Evolutionary conservation across 768 basidiomycete genomes (phyloP).

Genomic region (Leccinum pellstonianum): DNA sequence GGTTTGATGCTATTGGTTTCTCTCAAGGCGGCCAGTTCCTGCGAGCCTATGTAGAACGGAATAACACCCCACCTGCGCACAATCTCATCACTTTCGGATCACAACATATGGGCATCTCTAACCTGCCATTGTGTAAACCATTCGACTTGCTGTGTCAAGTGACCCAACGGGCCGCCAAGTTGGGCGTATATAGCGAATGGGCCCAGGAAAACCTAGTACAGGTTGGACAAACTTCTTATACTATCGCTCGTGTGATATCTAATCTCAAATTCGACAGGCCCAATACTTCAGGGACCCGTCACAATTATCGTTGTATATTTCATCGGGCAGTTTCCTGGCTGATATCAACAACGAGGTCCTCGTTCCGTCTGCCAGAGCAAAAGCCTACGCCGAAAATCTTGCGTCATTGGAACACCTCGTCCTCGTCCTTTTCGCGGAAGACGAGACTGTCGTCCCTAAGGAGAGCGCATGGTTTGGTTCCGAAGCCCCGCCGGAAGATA

Average conservation of each 20-base stretch:
- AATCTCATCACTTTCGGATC: constrained; percentile 88
- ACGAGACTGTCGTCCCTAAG: constrained; percentile 79
- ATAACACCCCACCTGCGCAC: constrained; percentile 69
- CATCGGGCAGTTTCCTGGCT: constrained; percentile 63
- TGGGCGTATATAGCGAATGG: constrained; percentile 72
- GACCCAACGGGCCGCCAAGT: constrained; percentile 57
- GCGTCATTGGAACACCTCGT: constrained; percentile 63
- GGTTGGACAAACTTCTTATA: constrained; percentile 36
- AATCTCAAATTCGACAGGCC: constrained; percentile 45
- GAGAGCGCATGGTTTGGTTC: constrained; percentile 88
- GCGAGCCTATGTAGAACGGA: constrained; percentile 77
- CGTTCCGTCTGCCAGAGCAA: constrained; percentile 49
- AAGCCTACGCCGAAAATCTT: constrained; percentile 59
- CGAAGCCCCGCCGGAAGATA: constrained; percentile 43
- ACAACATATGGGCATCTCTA: constrained; percentile 84
- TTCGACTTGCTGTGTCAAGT: constrained; percentile 70
- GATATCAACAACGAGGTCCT: constrained; percentile 73
- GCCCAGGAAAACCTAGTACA: constrained; percentile 75
- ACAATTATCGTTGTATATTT: constrained; percentile 56
- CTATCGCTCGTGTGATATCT: constrained; percentile 1
- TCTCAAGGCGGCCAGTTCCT: constrained; percentile 91
- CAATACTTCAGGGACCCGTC: constrained; percentile 82
- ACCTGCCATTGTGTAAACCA: constrained; percentile 62
- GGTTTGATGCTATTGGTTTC: constrained; percentile 87
- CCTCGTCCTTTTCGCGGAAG: constrained; percentile 70